Percentiles rank a stretch among this genome's conserved stretches.
These are phyloP conservation scores for Cryphonectria radicalis DNA, from an alignment of 2,329 filamentous ascomycete species.

Conservation along the genomic window DNA sequence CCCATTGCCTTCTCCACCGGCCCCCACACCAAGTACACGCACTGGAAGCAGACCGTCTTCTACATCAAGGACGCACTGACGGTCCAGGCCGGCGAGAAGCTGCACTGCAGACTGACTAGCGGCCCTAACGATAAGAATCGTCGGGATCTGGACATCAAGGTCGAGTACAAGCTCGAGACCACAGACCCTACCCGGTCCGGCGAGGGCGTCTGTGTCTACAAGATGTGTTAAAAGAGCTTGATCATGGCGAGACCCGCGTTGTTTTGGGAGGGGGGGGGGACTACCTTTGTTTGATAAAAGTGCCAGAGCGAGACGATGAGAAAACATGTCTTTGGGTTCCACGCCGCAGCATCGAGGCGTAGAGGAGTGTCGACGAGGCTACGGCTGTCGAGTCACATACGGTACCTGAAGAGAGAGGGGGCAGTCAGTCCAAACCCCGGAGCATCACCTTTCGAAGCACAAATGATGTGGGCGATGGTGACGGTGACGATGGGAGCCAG, in stretches of 20 bases:
- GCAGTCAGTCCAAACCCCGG: not conserved
- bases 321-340: not conserved
- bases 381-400: not conserved
- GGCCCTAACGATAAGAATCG: slow-evolving; percentile 93
- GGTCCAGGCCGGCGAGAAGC: slow-evolving; percentile 82
- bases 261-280: not conserved
- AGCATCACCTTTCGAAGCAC: not conserved
- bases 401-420: not conserved
- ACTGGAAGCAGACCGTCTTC: slow-evolving; percentile 99
- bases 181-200: slow-evolving; percentile 71
- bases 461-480: not conserved
- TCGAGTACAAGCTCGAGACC: slow-evolving; percentile 81
- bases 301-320: not conserved
- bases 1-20: slow-evolving; percentile 95
- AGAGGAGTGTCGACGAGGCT: not conserved
- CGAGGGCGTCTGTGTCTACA: slow-evolving; percentile 77
- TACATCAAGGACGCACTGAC: slow-evolving; percentile 94
- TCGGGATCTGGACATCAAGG: slow-evolving; percentile 89
- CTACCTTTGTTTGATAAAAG: not conserved
- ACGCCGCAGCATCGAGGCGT: not conserved
- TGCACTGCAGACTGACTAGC: slow-evolving; percentile 76
- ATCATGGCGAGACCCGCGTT: too few relatives aligned
- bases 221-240: slow-evolving; percentile 62
- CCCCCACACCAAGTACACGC: slow-evolving; percentile 97
- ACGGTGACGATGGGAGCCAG: not conserved